These are phyloP conservation scores for Lactifluus volemus DNA, from an alignment of 768 basidiomycete species.

Conservation along the genomic window DNA sequence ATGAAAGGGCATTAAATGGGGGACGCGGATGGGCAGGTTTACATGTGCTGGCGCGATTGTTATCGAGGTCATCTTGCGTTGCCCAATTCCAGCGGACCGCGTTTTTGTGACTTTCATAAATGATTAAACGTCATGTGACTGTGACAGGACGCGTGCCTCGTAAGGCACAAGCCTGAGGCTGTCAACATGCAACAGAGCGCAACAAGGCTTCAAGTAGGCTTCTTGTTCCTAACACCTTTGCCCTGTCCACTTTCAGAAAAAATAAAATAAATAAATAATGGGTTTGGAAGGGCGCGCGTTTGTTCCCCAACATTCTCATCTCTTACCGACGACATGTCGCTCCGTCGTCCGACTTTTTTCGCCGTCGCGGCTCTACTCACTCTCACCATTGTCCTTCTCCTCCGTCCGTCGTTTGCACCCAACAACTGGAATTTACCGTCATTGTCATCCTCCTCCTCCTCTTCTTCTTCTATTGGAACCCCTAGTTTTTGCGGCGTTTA, in stretches of 20 bases:
- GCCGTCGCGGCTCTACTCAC: too few relatives aligned
- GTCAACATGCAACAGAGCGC: too few relatives aligned
- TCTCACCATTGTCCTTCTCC: background rate
- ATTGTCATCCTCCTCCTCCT: background rate
- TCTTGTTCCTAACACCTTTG: too few relatives aligned
- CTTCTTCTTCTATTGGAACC: background rate
- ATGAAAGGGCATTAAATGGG: conserved; percentile 79
- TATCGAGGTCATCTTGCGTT: background rate
- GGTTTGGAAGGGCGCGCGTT: too few relatives aligned
- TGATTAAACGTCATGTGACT: background rate
- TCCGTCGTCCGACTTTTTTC: too few relatives aligned
- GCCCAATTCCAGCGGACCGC: background rate
- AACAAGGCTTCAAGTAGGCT: too few relatives aligned
- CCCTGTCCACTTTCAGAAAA: too few relatives aligned
- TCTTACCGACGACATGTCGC: too few relatives aligned
- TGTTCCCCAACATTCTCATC: too few relatives aligned
- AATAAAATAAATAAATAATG: too few relatives aligned
- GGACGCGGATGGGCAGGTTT: conserved; percentile 22
- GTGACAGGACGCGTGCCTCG: background rate
- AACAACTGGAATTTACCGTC: background rate
- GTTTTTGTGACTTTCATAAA: background rate
- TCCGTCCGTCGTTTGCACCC: background rate
- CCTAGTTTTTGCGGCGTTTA: background rate
- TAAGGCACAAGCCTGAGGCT: too few relatives aligned
- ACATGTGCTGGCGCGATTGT: background rate